Evolutionary conservation across 768 basidiomycete species (phyloP).

Genomic region (Pisolithus orientalis): DNA sequence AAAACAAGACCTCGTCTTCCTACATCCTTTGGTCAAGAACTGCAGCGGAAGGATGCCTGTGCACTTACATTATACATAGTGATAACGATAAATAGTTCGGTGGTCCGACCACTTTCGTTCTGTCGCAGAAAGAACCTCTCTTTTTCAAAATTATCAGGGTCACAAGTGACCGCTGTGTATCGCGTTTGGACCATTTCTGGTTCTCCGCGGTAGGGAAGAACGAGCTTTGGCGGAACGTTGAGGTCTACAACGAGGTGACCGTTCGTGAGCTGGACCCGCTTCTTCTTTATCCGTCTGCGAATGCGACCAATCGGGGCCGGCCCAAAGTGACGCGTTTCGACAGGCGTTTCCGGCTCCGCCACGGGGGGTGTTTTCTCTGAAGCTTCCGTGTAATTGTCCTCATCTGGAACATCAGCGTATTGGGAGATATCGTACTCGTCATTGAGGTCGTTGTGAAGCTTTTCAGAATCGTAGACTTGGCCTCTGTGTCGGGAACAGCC

Average conservation of each 20-base stretch:
- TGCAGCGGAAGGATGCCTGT: slow-evolving; percentile 3
- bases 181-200: slow-evolving; percentile 69
- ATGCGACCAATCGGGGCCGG: slow-evolving; percentile 81
- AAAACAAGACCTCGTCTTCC: slow-evolving; percentile 89
- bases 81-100: slow-evolving; percentile 90
- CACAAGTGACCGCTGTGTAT: slow-evolving; percentile 89
- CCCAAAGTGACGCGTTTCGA: slow-evolving; percentile 78
- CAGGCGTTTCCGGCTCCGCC: slow-evolving; percentile 44
- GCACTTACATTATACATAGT: slow-evolving; percentile 90
- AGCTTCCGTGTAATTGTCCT: slow-evolving; percentile 13
- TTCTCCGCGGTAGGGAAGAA: slow-evolving; percentile 65
- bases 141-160: slow-evolving; percentile 86
- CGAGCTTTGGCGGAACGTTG: slow-evolving; percentile 76
- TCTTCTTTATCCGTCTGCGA: slow-evolving; percentile 69
- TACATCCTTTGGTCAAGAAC: slow-evolving; percentile 21
- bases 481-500: slow-evolving; percentile 27
- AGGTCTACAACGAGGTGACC: slow-evolving; percentile 87
- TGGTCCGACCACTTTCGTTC: slow-evolving; percentile 69
- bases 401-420: slow-evolving; percentile 20
- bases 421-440: slow-evolving; percentile 28
- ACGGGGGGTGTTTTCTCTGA: slow-evolving; percentile 21
- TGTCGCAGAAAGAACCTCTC: slow-evolving; percentile 83
- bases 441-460: slow-evolving; percentile 9
- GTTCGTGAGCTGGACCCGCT: slow-evolving; percentile 76
- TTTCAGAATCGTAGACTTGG: slow-evolving; percentile 17